These are phyloP conservation scores for Chlamydomonas eustigma DNA, from an alignment of 139 green algal genomes.

Conservation along the genomic window DNA sequence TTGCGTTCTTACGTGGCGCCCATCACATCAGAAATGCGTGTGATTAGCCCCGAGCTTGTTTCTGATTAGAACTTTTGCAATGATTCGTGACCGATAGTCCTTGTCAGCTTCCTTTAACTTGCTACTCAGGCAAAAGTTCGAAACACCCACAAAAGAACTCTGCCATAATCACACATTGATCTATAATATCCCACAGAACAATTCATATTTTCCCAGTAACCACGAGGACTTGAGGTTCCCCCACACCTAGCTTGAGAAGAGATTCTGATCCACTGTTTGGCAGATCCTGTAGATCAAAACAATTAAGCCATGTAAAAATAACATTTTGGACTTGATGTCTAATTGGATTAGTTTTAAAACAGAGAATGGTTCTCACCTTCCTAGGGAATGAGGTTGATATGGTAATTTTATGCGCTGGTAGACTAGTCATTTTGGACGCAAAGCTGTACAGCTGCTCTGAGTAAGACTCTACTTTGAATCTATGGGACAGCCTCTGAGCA, in stretches of 20 bases:
- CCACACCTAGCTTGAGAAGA: background rate
- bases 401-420: background rate
- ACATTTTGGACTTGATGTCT: too few species aligned
- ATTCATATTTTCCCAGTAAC: background rate
- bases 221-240: background rate
- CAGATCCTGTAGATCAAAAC: background rate
- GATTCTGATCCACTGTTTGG: background rate
- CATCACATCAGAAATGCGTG: too few species aligned
- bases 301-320: too few species aligned
- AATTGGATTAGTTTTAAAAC: background rate
- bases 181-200: too few species aligned
- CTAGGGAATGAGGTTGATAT: background rate
- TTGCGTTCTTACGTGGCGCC: too few species aligned
- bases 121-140: too few species aligned
- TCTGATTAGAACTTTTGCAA: too few species aligned
- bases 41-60: too few species aligned
- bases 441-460: background rate
- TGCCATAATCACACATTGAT: too few species aligned
- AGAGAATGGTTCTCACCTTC: background rate
- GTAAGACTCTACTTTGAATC: constrained; percentile 13
- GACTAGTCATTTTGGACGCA: background rate
- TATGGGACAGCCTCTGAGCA: constrained; percentile 18
- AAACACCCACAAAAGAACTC: too few species aligned
- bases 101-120: too few species aligned
- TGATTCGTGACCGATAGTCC: too few species aligned